phyloP scores from a whole-genome alignment of 1,139 yeast species.

The Candida freyschussii region DNA sequence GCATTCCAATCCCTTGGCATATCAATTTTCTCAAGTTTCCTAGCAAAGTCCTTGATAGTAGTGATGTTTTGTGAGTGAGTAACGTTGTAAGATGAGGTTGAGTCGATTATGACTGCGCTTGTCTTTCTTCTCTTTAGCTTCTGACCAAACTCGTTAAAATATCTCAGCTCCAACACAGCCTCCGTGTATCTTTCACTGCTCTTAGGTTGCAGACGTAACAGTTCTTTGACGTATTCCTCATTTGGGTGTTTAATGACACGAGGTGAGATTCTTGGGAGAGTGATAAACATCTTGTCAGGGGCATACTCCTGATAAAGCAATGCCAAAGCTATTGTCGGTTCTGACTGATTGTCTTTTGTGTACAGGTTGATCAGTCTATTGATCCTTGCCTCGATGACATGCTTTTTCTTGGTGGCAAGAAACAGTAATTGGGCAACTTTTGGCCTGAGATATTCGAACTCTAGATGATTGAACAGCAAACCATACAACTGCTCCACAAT shows the following conservation, averaged over 20 bases:
- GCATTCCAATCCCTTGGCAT: constrained; percentile 21
- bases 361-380: constrained; percentile 32
- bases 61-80: constrained; percentile 8
- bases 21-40: constrained; percentile 15
- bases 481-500: constrained; percentile 30
- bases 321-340: constrained; percentile 29
- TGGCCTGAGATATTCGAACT: constrained; percentile 40
- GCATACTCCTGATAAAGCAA: constrained; percentile 27
- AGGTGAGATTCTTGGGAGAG: constrained; percentile 24
- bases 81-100: constrained; percentile 4
- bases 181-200: not conserved
- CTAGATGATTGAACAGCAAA: constrained; percentile 38
- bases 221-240: constrained; percentile 12
- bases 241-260: constrained; percentile 29
- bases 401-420: constrained; percentile 30
- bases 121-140: constrained; percentile 16
- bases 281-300: constrained; percentile 26
- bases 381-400: constrained; percentile 36
- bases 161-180: constrained; percentile 7
- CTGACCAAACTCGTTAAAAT: constrained; percentile 13
- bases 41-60: constrained; percentile 19
- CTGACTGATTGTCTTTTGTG: constrained; percentile 30
- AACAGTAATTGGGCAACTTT: constrained; percentile 40
- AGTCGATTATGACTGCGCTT: constrained; percentile 9
- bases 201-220: constrained; percentile 9